Conservation (phyloP, 2,329 filamentous ascomycete species). For the Chrysoporthe cubensis region DNA sequence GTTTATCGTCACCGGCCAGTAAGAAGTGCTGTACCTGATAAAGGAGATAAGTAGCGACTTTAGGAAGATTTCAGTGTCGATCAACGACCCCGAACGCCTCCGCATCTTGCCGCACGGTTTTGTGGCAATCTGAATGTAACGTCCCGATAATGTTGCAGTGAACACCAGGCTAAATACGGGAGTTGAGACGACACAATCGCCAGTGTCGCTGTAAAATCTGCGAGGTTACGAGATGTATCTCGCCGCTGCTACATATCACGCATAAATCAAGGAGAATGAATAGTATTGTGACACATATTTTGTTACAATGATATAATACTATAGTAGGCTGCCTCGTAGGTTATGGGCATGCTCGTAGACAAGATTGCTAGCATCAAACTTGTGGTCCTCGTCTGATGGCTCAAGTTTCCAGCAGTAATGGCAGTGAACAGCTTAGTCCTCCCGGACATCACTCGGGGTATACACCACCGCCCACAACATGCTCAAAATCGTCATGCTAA, state of each 20-base stretch:
- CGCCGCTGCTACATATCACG: background rate
- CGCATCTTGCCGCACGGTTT: background rate
- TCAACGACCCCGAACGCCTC: background rate
- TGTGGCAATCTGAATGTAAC: conserved; percentile 12
- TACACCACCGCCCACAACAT: conserved; percentile 6
- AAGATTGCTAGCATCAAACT: no score
- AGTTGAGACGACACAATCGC: background rate
- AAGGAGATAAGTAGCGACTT: background rate
- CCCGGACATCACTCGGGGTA: background rate
- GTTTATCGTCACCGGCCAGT: background rate
- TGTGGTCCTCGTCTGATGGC: no score
- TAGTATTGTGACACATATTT: no score
- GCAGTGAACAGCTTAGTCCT: background rate
- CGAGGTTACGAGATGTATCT: background rate
- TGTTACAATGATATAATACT: background rate
- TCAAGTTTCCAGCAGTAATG: no score
- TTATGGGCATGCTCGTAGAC: no score
- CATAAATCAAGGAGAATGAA: background rate
- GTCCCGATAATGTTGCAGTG: conserved; percentile 8
- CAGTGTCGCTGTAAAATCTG: background rate
- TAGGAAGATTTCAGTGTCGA: background rate
- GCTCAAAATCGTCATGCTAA: background rate
- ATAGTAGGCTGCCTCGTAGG: no score
- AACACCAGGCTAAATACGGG: conserved; percentile 5
- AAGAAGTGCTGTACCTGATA: no score